A percentile compares a stretch with the other conserved stretches of the same genome.
These are phyloP conservation scores for Sphenostylis stenocarpa DNA, from an alignment of 306 rosid genomes.

Conservation along the genomic window DNA sequence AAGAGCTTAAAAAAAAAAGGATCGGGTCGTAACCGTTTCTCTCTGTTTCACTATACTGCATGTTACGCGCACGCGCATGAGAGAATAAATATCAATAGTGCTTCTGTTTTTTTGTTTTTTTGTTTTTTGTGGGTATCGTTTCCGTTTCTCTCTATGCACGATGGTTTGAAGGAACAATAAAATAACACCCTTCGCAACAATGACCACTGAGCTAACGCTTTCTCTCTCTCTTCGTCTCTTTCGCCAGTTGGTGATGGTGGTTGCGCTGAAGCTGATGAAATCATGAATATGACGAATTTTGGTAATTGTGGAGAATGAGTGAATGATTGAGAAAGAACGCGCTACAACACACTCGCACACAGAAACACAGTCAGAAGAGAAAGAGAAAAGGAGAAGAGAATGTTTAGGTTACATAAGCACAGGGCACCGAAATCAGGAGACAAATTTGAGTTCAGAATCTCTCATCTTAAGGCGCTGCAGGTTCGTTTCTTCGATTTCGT, in stretches of 20 bases:
- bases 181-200: constrained; percentile 60
- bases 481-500: constrained; percentile 18
- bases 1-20: not conserved
- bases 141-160: constrained; percentile 44
- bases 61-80: not conserved
- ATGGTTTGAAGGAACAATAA: constrained; percentile 48
- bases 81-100: not conserved
- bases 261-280: constrained; percentile 41
- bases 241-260: constrained; percentile 61
- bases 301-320: not conserved
- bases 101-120: not conserved
- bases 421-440: constrained; percentile 58
- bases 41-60: constrained; percentile 6
- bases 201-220: constrained; percentile 76
- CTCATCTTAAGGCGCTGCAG: constrained; percentile 61
- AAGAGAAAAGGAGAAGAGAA: constrained; percentile 26
- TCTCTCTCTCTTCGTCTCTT: constrained; percentile 37
- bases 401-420: constrained; percentile 79
- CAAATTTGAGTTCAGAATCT: constrained; percentile 55
- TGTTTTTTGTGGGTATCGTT: not conserved
- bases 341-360: not conserved
- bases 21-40: constrained; percentile 26
- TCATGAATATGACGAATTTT: constrained; percentile 25
- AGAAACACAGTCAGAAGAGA: not conserved
- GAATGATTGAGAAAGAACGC: constrained; percentile 21